A percentile compares a stretch with the other conserved stretches of the same genome.
Conservation (phyloP, 1,139 yeast species). For the Saccharomyces uvarum region DNA sequence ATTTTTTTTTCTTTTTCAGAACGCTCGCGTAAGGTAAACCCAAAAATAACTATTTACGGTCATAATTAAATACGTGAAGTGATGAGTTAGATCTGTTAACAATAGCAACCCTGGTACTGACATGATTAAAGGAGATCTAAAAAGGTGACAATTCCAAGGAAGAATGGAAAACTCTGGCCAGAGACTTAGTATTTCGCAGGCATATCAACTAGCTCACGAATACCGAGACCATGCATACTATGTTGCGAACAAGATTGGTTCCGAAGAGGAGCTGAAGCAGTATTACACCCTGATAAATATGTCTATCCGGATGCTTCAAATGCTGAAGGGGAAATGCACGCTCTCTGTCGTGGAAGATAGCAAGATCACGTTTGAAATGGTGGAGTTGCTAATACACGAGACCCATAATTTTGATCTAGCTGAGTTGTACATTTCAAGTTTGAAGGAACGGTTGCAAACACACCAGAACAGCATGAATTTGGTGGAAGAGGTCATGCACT, state of each 20-base stretch:
- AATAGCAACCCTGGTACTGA: neutral
- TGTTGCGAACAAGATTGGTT: slow-evolving; percentile 9
- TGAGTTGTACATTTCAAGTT: slow-evolving; percentile 22
- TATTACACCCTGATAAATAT: slow-evolving; percentile 24
- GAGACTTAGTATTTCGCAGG: slow-evolving; percentile 7
- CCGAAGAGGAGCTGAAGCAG: slow-evolving; percentile 18
- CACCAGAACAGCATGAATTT: slow-evolving; percentile 12
- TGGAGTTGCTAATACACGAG: slow-evolving; percentile 21
- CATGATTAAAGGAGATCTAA: neutral
- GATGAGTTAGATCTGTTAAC: neutral
- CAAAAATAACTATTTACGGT: neutral
- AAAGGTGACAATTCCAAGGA: neutral
- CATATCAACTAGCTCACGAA: slow-evolving; percentile 22
- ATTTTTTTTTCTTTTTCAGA: neutral
- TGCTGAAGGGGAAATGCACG: slow-evolving; percentile 16
- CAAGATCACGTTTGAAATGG: slow-evolving; percentile 19
- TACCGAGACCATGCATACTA: slow-evolving; percentile 20
- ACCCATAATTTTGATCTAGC: slow-evolving; percentile 26
- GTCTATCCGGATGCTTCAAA: slow-evolving; percentile 17
- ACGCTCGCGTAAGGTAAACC: neutral
- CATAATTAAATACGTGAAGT: neutral
- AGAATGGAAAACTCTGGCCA: neutral
- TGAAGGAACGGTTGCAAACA: slow-evolving; percentile 20
- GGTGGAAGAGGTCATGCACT: slow-evolving; percentile 17
- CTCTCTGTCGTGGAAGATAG: slow-evolving; percentile 25